Base-by-base conservation (phyloP, 2,329 filamentous ascomycete species). In the Calonectria fujianensis region DNA sequence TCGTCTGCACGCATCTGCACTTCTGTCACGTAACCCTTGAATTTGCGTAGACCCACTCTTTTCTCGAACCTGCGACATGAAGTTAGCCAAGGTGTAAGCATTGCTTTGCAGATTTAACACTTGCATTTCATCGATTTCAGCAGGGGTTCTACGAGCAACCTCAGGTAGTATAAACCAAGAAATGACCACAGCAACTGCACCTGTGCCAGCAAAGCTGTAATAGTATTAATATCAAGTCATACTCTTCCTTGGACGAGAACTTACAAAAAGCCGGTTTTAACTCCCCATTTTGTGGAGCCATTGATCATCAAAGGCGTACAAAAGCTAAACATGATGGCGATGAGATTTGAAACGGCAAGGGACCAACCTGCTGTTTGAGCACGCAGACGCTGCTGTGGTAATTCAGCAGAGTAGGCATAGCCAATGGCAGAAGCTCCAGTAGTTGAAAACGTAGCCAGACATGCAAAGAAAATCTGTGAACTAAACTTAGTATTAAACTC, bases 231-330 rank as follows among this genome's bases (percentile, higher is more conserved):
- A 54, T 27, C 1, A 18, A 8, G 41, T 14, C 20, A 8, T 1
- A 11, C 20, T 20, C 20, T 13, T 18, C 41, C 10, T 57, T 65
- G 11, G n/a, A 31, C 10, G 50, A 52, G 16, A 18, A 63, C 75
- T 72, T 41, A 76, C 86, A 88, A 88, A 67, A 87, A 87, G 0
- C 86, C 86, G 0, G 86, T 88, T 75, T 86, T 87, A 2, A 87
- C 84, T 8, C 86, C 86, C 86, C 86, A 88, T n/a, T 84, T 74
- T 0, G 80, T 73, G 1, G 64, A 59, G 9, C 82, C 84, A 52
- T 87, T 86, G 69, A 88, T 87, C 86, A 88, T 88, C 11, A 86
- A 65, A 1, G 86, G 86, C 0, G 86, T 87, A 70, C 83, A 85
- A 78, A 88, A 87, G 68, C 83, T 87, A 69, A 88, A 87, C 83